Evolutionary conservation across 129 eudicot genomes (phyloP), one percentile per base, ranked within the genome.

Genomic region (Helianthus tuberosus): DNA sequence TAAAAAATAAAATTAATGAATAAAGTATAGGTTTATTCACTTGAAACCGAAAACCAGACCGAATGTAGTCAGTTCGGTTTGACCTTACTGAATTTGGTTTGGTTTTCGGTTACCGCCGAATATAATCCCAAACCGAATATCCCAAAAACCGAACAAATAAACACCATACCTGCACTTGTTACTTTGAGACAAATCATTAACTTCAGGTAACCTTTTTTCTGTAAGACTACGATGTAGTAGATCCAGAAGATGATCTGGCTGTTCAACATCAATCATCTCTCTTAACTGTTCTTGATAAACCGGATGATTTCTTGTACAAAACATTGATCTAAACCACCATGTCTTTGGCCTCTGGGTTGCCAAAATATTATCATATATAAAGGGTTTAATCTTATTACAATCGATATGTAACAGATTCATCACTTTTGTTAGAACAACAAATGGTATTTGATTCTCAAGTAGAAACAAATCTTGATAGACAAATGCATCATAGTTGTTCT

Each of bases 391-490:
- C 66, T 39, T 46, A 1, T n/a, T 8, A 7, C 11, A n/a, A 1
- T 76, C 51, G 9, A 12, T 6, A 1, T n/a, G 36, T 6, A 75
- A 5, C 41, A 54, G 10, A 0, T 15, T 48, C 81, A 70, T 47
- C 36, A 75, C 64, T 67, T 61, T 78, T 4, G 23, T 7, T 15
- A 83, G 67, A 7, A 75, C 84, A 43, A 11, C 11, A 20, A 50
- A 78, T 0, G 86, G 86, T 6, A 83, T 61, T 49, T 78, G 86
- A 64, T 83, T 83, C 43, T 78, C 77, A n/a, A 83, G 71, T 46
- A 83, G 74, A 73, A 83, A 83, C 51, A 83, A 11, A 20, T 83
- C 84, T 23, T 76, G 78, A 64, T 61, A 44, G 12, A 79, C 49
- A 59, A 71, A 76, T 6, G 52, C 81, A 53, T 64, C 65, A 5